Percentiles rank a stretch among this genome's conserved stretches.
Evolutionary conservation across 2,329 filamentous ascomycete species (phyloP).

Genomic region (Cercospora berteroae): DNA sequence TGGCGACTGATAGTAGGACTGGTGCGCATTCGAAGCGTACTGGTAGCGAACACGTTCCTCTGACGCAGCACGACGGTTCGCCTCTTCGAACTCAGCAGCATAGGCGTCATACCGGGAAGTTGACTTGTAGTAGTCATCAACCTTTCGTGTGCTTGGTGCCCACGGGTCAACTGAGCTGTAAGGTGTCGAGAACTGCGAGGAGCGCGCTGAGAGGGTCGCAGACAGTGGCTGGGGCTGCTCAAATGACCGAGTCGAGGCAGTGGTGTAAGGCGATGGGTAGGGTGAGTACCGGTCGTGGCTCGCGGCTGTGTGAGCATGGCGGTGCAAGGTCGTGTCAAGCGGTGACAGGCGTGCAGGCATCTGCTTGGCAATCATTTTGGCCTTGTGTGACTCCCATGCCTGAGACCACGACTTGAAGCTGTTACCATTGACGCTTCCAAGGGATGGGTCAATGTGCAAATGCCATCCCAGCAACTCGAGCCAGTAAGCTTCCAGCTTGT

Average conservation of each 20-base stretch:
- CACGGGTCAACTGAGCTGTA: slow-evolving; percentile 38
- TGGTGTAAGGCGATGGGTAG: slow-evolving; percentile 39
- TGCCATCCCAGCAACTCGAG: slow-evolving; percentile 77
- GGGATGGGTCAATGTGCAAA: slow-evolving; percentile 76
- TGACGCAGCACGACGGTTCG: slow-evolving; percentile 31
- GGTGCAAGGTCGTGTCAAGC: slow-evolving; percentile 63
- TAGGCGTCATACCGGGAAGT: slow-evolving; percentile 33
- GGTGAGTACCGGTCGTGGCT: slow-evolving; percentile 46
- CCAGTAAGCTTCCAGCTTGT: slow-evolving; percentile 85
- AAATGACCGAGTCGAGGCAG: slow-evolving; percentile 26
- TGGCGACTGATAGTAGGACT: slow-evolving; percentile 32
- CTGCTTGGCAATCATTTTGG: slow-evolving; percentile 37
- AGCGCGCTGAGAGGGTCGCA: slow-evolving; percentile 29
- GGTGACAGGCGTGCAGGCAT: slow-evolving; percentile 52
- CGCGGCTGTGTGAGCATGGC: slow-evolving; percentile 47
- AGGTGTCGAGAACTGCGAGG: slow-evolving; percentile 35
- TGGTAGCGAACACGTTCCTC: slow-evolving; percentile 36
- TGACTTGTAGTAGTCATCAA: slow-evolving; percentile 38
- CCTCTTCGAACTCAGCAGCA: slow-evolving; percentile 31
- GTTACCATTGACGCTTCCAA: slow-evolving; percentile 3
- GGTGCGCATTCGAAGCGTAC: slow-evolving; percentile 29
- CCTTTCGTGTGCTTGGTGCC: slow-evolving; percentile 31
- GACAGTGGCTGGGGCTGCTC: slow-evolving; percentile 25
- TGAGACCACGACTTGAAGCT: slow-evolving; percentile 23
- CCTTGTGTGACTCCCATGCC: slow-evolving; percentile 39